Evolutionary conservation across 1,139 yeast genomes (phyloP), one percentile per base, ranked within the genome.

Genomic region (Suhomyces terraborum): DNA sequence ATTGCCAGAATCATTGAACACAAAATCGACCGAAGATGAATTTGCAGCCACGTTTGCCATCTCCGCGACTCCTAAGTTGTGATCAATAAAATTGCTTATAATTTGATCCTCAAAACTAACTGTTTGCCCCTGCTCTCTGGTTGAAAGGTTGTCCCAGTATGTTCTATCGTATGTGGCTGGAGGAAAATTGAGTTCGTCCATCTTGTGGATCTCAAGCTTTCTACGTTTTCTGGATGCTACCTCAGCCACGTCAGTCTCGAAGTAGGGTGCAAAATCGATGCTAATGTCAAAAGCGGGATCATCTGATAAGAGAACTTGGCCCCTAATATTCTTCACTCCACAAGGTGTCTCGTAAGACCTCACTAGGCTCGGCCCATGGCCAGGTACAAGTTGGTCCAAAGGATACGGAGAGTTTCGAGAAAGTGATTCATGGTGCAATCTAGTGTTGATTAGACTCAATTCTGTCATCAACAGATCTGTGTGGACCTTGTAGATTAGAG

Each of bases 401-500:
- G 16, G 9, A 20, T 18, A n/a, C 24, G 12, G 50, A 34, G 26
- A 31, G 13, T 24, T 20, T n/a, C n/a, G 25, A 3, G 26, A n/a
- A 16, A 27, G 17, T 3, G 37, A 8, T 6, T 58, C 58, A 31
- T 58, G 53, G 32, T 54, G 62, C 12, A 70, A 47, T 34, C 61
- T 55, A 4, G 60, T 53, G 36, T 62, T 61, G 10, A 62, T 48
- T 20, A 54, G 47, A 1, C 55, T 51, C 7, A 64, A 41, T 40
- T 75, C 80, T 45, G 61, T 59, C 36, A 59, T 62, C 42, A 79
- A 66, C 48, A 69, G 75, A 4, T 69, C 69, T 0, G 75, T 67
- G 52, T 81, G 77, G 32, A 75, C 73, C 43, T 67, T 73, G 55
- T 77, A 80, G 23, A 79, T 69, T 29, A 82, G 54, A 0, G 84